Conservation (phyloP, 495 filamentous ascomycete species). For the Penicillium nucicola region DNA sequence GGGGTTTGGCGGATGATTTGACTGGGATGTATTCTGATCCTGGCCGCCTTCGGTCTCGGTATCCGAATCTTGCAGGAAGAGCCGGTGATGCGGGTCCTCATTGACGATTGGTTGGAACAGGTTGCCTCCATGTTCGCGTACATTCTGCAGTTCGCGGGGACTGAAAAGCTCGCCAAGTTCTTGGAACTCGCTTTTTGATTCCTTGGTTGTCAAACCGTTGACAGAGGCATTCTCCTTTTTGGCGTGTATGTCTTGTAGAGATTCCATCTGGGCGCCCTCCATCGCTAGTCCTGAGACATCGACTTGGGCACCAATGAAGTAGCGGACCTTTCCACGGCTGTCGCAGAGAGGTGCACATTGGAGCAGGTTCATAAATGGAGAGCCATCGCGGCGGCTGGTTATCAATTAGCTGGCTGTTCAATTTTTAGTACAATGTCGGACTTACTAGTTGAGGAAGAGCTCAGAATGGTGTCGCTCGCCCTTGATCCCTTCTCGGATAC, state of each 20-base stretch:
- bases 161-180: conserved; percentile 58
- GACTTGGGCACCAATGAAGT: conserved; percentile 58
- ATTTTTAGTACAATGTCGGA: not conserved
- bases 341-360: conserved; percentile 59
- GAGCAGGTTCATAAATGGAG: conserved; percentile 63
- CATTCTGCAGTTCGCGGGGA: conserved; percentile 48
- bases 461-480: conserved; percentile 63
- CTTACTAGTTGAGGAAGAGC: conserved; percentile 65
- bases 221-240: not conserved
- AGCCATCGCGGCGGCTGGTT: conserved; percentile 53
- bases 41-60: conserved; percentile 1
- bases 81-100: conserved; percentile 3
- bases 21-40: not conserved
- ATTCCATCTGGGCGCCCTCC: conserved; percentile 54
- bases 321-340: conserved; percentile 52
- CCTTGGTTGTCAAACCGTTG: not conserved
- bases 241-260: conserved; percentile 40
- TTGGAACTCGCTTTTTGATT: conserved; percentile 41
- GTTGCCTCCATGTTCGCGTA: conserved; percentile 34
- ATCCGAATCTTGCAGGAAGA: conserved; percentile 11
- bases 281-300: conserved; percentile 53
- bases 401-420: not conserved
- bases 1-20: not conserved
- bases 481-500: conserved; percentile 55
- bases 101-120: conserved; percentile 29